phyloP scores from a whole-genome alignment of 352 stramenopile species.

The Globisporangium sylvaticum region DNA sequence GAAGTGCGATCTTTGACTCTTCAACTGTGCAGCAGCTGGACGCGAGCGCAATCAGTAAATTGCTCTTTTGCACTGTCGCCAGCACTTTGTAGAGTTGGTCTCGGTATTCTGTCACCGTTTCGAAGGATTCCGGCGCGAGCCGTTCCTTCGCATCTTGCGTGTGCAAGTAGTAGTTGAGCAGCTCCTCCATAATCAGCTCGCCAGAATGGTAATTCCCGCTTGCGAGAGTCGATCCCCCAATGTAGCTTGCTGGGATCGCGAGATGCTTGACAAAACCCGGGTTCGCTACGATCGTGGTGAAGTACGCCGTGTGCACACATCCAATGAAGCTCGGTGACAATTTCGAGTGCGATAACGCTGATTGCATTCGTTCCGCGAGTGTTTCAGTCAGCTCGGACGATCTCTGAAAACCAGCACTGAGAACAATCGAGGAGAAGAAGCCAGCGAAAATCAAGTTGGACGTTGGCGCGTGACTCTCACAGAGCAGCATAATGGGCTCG shows the following conservation, averaged over 20 bases:
- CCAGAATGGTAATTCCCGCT: constrained; percentile 55
- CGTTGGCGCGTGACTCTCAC: constrained; percentile 40
- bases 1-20: constrained; percentile 53
- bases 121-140: constrained; percentile 9
- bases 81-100: constrained; percentile 78
- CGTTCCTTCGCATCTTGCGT: not conserved
- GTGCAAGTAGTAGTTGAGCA: constrained; percentile 34
- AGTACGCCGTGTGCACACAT: constrained; percentile 47
- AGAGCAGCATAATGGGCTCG: constrained; percentile 59
- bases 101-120: constrained; percentile 36
- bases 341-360: constrained; percentile 11
- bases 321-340: constrained; percentile 22
- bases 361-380: constrained; percentile 6
- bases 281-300: constrained; percentile 34
- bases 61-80: constrained; percentile 55
- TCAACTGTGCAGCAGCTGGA: constrained; percentile 46
- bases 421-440: constrained; percentile 44
- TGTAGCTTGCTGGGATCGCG: constrained; percentile 27
- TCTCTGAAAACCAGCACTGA: constrained; percentile 28
- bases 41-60: constrained; percentile 57
- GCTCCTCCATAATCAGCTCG: constrained; percentile 65
- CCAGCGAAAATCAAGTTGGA: constrained; percentile 38
- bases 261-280: constrained; percentile 26
- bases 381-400: not conserved
- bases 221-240: constrained; percentile 58